A percentile compares a stretch with the other conserved stretches of the same genome.
Conservation (phyloP, 306 rosid genomes). For the Pterocarpus santalinus region DNA sequence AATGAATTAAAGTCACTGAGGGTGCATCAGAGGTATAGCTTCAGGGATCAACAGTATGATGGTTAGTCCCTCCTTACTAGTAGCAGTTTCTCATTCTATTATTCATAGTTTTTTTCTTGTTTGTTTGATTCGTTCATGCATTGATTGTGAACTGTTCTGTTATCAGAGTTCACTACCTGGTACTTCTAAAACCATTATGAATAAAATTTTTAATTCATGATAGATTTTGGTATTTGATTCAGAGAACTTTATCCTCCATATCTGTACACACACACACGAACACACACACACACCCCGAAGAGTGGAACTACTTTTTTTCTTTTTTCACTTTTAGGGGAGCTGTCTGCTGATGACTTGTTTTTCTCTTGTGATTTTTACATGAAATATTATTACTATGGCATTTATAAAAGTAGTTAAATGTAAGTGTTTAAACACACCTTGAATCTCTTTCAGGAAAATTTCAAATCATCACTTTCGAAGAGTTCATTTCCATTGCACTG, state of each 20-base stretch:
- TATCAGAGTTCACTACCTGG: neutral
- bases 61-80: constrained; percentile 61
- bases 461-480: constrained; percentile 87
- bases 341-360: constrained; percentile 17
- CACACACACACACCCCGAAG: neutral
- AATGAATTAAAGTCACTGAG: constrained; percentile 77
- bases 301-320: neutral
- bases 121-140: constrained; percentile 19
- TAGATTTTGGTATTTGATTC: constrained; percentile 20
- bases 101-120: constrained; percentile 15
- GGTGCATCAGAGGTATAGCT: constrained; percentile 76
- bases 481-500: constrained; percentile 83
- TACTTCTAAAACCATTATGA: neutral
- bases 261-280: neutral
- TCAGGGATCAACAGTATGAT: constrained; percentile 82
- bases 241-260: constrained; percentile 2
- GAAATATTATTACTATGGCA: constrained; percentile 28
- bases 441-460: constrained; percentile 69
- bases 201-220: neutral
- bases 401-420: constrained; percentile 2
- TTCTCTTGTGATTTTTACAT: constrained; percentile 12
- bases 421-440: constrained; percentile 25
- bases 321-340: neutral
- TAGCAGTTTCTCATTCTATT: constrained; percentile 22
- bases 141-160: constrained; percentile 22